phyloP scores from a whole-genome alignment of 1,284 basidiomycete species.

The Neolentinus lepideus region DNA sequence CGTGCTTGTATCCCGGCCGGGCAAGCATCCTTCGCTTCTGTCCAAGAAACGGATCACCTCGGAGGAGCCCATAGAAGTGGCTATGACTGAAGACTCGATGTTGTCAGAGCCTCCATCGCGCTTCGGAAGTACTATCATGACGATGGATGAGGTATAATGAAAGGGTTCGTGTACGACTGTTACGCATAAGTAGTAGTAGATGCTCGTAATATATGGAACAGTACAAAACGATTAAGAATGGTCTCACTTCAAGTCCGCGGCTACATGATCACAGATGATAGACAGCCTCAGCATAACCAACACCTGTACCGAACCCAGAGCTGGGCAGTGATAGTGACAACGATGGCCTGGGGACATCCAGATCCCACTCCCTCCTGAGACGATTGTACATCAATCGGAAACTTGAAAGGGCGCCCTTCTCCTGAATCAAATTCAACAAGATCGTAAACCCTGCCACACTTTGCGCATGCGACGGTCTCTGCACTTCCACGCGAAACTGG shows the following conservation, averaged over 20 bases:
- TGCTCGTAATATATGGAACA: background rate
- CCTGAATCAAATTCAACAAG: conserved; percentile 65
- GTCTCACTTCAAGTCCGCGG: background rate
- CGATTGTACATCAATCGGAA: conserved; percentile 72
- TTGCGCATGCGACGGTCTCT: conserved; percentile 35
- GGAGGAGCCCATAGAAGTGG: conserved; percentile 25
- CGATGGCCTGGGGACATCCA: conserved; percentile 28
- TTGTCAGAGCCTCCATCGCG: conserved; percentile 24
- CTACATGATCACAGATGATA: background rate
- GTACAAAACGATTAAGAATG: background rate
- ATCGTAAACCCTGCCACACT: conserved; percentile 43
- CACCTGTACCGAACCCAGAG: background rate
- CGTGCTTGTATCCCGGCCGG: conserved; percentile 46
- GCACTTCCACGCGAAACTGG: conserved; percentile 75
- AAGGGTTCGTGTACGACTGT: conserved; percentile 2
- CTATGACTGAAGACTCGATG: conserved; percentile 18
- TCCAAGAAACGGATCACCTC: background rate
- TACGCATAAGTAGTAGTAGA: background rate
- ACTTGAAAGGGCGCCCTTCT: conserved; percentile 77
- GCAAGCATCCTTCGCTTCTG: conserved; percentile 42
- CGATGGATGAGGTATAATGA: conserved; percentile 30
- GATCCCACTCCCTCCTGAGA: conserved; percentile 66
- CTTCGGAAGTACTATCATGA: conserved; percentile 35
- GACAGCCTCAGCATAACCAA: background rate
- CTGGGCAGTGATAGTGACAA: background rate